phyloP scores from a whole-genome alignment of 371 early-diverging fungal species.

The Coemansia sp. region DNA sequence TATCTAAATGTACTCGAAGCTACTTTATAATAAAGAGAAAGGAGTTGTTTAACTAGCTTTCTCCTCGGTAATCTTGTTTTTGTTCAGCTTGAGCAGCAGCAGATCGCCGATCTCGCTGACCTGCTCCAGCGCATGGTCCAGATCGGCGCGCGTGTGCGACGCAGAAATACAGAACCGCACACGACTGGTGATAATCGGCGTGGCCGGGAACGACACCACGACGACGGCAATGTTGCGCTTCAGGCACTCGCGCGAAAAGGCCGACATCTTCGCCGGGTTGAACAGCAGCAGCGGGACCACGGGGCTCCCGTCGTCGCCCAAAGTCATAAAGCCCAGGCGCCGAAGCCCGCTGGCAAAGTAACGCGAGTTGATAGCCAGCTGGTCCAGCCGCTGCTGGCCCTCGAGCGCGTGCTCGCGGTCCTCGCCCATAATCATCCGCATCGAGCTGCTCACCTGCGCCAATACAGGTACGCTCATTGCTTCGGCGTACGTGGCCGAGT shows the following conservation, averaged over 20 bases:
- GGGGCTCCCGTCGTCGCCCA: slow-evolving; percentile 93
- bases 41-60: background rate
- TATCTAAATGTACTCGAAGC: too few relatives aligned
- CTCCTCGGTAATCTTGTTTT: slow-evolving; percentile 5
- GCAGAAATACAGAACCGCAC: slow-evolving; percentile 98
- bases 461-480: slow-evolving; percentile 89
- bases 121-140: slow-evolving; percentile 69
- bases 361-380: slow-evolving; percentile 83
- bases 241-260: slow-evolving; percentile 93
- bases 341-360: slow-evolving; percentile 84
- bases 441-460: slow-evolving; percentile 89
- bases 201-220: slow-evolving; percentile 98
- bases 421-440: slow-evolving; percentile 89
- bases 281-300: slow-evolving; percentile 97
- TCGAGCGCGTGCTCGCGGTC: slow-evolving; percentile 68
- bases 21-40: too few relatives aligned
- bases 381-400: slow-evolving; percentile 80
- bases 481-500: slow-evolving; percentile 92
- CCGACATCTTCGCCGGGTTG: slow-evolving; percentile 98
- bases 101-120: slow-evolving; percentile 67
- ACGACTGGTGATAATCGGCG: slow-evolving; percentile 95
- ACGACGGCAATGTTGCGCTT: slow-evolving; percentile 95
- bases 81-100: slow-evolving; percentile 60
- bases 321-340: slow-evolving; percentile 93
- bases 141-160: slow-evolving; percentile 94